Evolutionary conservation across 768 basidiomycete species (phyloP).

Genomic region (Leccinum subtestaceum): DNA sequence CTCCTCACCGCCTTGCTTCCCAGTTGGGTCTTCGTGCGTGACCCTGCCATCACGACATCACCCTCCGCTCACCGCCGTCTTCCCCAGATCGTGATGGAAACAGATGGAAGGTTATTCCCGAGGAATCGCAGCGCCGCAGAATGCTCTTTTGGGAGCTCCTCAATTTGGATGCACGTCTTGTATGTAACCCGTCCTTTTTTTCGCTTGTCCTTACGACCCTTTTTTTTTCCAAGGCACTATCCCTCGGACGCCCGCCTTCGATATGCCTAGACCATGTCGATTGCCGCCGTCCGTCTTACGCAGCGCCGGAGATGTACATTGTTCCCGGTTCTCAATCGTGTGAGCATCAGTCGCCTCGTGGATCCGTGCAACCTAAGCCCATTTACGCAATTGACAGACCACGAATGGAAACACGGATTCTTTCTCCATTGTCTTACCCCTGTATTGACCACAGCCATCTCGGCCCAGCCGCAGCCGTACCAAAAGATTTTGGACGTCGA

Average conservation of each 20-base stretch:
- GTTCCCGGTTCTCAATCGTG: conserved; percentile 30
- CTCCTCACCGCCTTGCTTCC: conserved; percentile 4
- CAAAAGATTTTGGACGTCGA: conserved; percentile 52
- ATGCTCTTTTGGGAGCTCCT: conserved; percentile 75
- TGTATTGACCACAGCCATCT: conserved; percentile 55
- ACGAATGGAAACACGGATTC: conserved; percentile 70
- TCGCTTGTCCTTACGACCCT: conserved; percentile 11
- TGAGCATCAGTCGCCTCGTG: conserved; percentile 17
- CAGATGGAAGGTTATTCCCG: conserved; percentile 62
- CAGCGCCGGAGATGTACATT: conserved; percentile 28
- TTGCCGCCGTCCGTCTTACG: conserved; percentile 42
- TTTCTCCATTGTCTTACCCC: conserved; percentile 62
- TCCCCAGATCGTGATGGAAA: conserved; percentile 63
- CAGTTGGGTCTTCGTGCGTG: conserved; percentile 68
- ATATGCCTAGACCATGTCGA: conserved; percentile 65
- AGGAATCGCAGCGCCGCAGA: conserved; percentile 67
- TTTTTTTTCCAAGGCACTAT: conserved; percentile 48
- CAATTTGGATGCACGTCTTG: conserved; percentile 63
- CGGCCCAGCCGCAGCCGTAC: conserved; percentile 53
- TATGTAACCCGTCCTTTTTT: conserved; percentile 38
- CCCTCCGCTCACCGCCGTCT: conserved; percentile 25
- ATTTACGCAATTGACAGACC: conserved; percentile 42
- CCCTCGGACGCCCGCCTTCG: conserved; percentile 70
- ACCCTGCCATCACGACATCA: conserved; percentile 3
- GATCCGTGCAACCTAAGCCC: conserved; percentile 1